Evolutionary conservation across 2,329 filamentous ascomycete species (phyloP), one percentile per base, ranked within the genome.

Genomic region (Trichoderma brevicompactum): DNA sequence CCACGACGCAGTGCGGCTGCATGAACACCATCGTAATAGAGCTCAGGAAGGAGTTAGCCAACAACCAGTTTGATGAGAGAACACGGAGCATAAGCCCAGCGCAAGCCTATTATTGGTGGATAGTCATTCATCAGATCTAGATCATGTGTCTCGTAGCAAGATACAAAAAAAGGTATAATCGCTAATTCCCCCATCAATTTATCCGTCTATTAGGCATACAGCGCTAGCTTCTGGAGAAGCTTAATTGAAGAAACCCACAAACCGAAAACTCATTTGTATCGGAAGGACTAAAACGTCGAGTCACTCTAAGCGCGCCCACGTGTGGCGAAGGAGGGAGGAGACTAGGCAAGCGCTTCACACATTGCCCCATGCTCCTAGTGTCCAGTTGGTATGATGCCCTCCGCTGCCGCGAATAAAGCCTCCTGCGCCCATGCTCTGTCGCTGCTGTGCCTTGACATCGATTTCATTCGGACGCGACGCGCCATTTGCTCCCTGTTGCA

Each of bases 381-480:
- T 89, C 87, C 87, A 90, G 67, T 79, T 85, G 12, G 79, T 72
- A 65, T 82, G 80, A 63, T 79, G 74, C 3, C 75, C 75, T 64
- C 75, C 77, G 32, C 72, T 71, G 10, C 74, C 73, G 43, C 77
- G 71, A 41, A 75, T 72, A 68, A 87, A 72, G 15, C 83, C 82
- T 9, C 83, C 84, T 0, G 85, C 78, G 0, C 85, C 87, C 79
- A 90, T 82, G 71, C 88, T 90, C 74, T 90, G 87, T 65, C 88
- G 82, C 68, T 88, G 85, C 61, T 83, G 82, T 2, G 80, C 78
- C 75, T 85, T 85, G 48, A 82, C 72, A 66, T 88, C 86, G 4
- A 89, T 80, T 13, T 91, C 89, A 50, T 76, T 81, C 1, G 86
- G 81, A 52, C 82, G 82, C 17, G 81, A 85, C 1, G 89, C 89